phyloP scores from a whole-genome alignment of 1,139 yeast genomes.

The Blastobotrys proliferans region DNA sequence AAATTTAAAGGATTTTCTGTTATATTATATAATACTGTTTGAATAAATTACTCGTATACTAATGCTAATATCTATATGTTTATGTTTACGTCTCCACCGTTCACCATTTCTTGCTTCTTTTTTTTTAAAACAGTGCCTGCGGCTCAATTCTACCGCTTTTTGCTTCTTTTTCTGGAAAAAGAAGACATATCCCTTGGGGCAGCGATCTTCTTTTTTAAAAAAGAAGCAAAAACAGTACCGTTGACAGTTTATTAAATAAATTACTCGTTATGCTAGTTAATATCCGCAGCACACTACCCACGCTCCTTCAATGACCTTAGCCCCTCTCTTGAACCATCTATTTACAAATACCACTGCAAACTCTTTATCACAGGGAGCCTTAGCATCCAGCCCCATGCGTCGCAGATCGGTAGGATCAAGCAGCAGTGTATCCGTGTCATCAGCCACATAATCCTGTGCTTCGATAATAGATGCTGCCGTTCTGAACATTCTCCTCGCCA shows the following conservation, averaged over 20 bases:
- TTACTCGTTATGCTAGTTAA: background rate
- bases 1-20: slow-evolving; percentile 15
- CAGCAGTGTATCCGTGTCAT: slow-evolving; percentile 29
- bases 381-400: slow-evolving; percentile 76
- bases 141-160: too few species aligned
- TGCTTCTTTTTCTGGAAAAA: too few species aligned
- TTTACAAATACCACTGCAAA: slow-evolving; percentile 53
- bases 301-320: background rate
- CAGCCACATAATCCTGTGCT: slow-evolving; percentile 20
- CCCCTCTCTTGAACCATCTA: slow-evolving; percentile 49
- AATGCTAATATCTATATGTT: slow-evolving; percentile 10
- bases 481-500: slow-evolving; percentile 28
- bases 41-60: slow-evolving; percentile 9
- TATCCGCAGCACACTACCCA: slow-evolving; percentile 1
- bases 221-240: background rate
- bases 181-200: too few species aligned
- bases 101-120: slow-evolving; percentile 2
- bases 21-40: slow-evolving; percentile 6
- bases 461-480: slow-evolving; percentile 20
- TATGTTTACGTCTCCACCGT: slow-evolving; percentile 5
- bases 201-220: too few species aligned
- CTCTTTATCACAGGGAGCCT: slow-evolving; percentile 51
- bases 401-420: slow-evolving; percentile 44
- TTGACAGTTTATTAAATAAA: background rate
- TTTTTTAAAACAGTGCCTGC: too few species aligned